Evolutionary conservation across 306 rosid species (phyloP), one percentile per base, ranked within the genome.

Genomic region (Quercus berberidifolia): DNA sequence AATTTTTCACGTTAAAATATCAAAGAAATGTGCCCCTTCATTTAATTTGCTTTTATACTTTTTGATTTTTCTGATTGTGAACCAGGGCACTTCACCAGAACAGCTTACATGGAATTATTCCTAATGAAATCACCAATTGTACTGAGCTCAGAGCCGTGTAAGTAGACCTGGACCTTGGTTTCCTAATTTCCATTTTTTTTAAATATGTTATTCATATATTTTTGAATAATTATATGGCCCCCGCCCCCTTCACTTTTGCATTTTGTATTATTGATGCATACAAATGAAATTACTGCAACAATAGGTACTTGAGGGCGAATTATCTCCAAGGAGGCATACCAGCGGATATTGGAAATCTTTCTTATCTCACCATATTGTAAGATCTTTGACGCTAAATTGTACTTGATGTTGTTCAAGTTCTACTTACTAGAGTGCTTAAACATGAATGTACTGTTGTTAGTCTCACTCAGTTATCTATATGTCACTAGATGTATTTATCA

Each of bases 321-420:
- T 93, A 88, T 88, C 90, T 96, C 31, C 92, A 93, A 87, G 98
- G 98, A 38, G 98, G 98, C 70, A 88, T 96, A 67, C 99, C 99
- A 35, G 74, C 98, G 33, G 83, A 81, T 81, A 87, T 96, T 78
- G 99, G 99, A 82, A 96, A 93, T 76, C 97, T 96, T 78, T 86
- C 99, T 70, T 85, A 64, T 81, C 92, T 96, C 38, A 93, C 91
- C 81, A 93, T 96, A 76, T 21, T 96, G 99, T 96, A 83, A 93
- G 96, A 75, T 56, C 70, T 78, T 55, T 73, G 21, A 69, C 59
- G 17, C 49, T 56, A 68, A 6, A 7, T 52, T 41, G 38, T 4
- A n/a, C 15, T 68, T 33, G 49, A 19, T n/a, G 35, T 60, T 81
- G 10, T 6, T 49, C 14, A 74, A 33, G 15, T 35, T n/a, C 30